Percentiles rank a stretch among this genome's conserved stretches.
These are phyloP conservation scores for Penicillium chermesinum DNA, from an alignment of 495 filamentous ascomycete species.

Conservation along the genomic window DNA sequence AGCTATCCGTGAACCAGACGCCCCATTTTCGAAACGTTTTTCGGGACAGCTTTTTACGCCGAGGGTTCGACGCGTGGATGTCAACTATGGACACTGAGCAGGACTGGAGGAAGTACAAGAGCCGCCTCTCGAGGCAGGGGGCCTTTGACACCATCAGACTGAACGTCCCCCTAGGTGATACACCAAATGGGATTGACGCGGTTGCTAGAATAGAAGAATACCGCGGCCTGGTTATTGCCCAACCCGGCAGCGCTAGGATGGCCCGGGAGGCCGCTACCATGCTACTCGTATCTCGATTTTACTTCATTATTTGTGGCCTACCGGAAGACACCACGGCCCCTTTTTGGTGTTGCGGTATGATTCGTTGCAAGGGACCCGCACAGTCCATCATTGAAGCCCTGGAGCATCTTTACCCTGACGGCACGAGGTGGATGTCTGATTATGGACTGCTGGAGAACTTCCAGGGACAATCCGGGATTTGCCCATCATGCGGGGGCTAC, in stretches of 20 bases:
- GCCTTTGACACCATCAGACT: conserved; percentile 8
- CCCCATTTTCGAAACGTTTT: conserved; percentile 18
- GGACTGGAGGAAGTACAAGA: conserved; percentile 14
- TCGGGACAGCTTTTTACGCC: conserved; percentile 19
- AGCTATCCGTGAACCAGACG: conserved; percentile 1
- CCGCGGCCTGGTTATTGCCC: conserved; percentile 15
- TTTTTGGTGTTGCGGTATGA: conserved; percentile 13
- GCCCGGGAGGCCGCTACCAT: conserved; percentile 13
- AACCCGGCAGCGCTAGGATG: conserved; percentile 12
- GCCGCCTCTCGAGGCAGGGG: conserved; percentile 3
- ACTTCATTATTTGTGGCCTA: conserved; percentile 7
- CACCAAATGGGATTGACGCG: conserved; percentile 13
- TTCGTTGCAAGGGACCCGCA: conserved; percentile 17
- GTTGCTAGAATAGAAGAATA: conserved; percentile 18
- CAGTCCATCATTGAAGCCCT: conserved; percentile 12
- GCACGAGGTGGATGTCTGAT: conserved; percentile 13
- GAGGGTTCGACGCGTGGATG: conserved; percentile 20
- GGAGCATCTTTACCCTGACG: conserved; percentile 8
- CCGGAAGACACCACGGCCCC: conserved; percentile 6
- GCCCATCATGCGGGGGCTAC: conserved; percentile 12
- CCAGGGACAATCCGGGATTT: conserved; percentile 10
- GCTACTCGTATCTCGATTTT: conserved; percentile 20
- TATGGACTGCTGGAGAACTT: conserved; percentile 8
- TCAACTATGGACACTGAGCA: conserved; percentile 17
- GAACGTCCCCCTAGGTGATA: conserved; percentile 12